Evolutionary conservation across 2,329 filamentous ascomycete species (phyloP).

Genomic region (Mycosphaerelloides madeirae): DNA sequence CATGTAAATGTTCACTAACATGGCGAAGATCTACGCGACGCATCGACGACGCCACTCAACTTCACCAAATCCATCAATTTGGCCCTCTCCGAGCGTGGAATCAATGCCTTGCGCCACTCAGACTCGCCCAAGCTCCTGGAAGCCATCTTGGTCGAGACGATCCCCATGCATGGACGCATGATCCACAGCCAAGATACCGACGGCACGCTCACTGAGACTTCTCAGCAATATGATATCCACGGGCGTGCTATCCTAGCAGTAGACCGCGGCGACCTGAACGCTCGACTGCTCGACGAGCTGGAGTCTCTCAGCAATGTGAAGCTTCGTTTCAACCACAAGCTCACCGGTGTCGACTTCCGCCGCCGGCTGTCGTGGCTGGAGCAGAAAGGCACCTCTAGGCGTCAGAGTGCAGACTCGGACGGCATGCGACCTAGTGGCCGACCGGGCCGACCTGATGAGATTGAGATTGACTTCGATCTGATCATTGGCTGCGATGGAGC

Average conservation of each 20-base stretch:
- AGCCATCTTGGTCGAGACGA: constrained; percentile 68
- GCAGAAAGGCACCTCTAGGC: constrained; percentile 23
- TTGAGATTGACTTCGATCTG: constrained; percentile 83
- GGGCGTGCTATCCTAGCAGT: constrained; percentile 80
- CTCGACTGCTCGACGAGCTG: constrained; percentile 74
- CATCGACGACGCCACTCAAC: constrained; percentile 77
- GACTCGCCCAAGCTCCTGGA: constrained; percentile 64
- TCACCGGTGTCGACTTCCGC: constrained; percentile 82
- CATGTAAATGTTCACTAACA: constrained; percentile 8
- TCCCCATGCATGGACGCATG: constrained; percentile 96
- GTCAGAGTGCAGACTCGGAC: constrained; percentile 12
- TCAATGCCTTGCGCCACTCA: constrained; percentile 75
- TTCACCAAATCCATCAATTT: constrained; percentile 99
- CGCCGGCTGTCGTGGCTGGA: constrained; percentile 85
- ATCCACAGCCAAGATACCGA: constrained; percentile 68
- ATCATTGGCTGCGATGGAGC: constrained; percentile 94
- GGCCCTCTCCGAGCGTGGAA: constrained; percentile 86
- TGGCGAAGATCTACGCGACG: constrained; percentile 73
- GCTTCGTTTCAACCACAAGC: constrained; percentile 87
- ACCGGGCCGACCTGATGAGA: constrained; percentile 48
- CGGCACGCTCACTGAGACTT: constrained; percentile 66
- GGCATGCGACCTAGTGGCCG: constrained; percentile 19
- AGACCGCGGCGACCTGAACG: constrained; percentile 79
- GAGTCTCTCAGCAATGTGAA: constrained; percentile 83
- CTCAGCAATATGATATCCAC: constrained; percentile 88